These are phyloP conservation scores for Ogataea ramenticola DNA, from an alignment of 805 yeast genomes.

Conservation along the genomic window DNA sequence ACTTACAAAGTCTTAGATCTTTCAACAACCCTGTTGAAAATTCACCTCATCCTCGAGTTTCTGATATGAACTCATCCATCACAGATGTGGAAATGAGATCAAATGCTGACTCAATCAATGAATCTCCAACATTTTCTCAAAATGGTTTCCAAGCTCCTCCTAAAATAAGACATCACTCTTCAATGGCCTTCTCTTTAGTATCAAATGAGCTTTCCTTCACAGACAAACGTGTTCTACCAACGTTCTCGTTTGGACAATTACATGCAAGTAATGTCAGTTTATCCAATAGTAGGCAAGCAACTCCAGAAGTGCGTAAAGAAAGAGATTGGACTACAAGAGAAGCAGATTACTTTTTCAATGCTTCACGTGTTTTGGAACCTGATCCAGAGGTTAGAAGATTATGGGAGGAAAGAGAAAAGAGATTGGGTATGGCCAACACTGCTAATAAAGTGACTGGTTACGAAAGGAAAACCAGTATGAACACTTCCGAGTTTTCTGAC, in stretches of 20 bases:
- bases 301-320: constrained; percentile 1
- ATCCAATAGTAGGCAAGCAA: background rate
- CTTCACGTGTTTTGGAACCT: constrained; percentile 31
- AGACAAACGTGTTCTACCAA: constrained; percentile 18
- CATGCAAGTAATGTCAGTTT: background rate
- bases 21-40: background rate
- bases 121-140: no score
- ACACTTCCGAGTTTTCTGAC: no score
- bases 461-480: no score
- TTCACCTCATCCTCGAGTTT: no score
- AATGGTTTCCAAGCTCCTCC: no score
- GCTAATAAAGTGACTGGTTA: background rate
- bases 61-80: no score
- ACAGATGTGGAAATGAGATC: no score
- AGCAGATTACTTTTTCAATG: constrained; percentile 45
- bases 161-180: constrained; percentile 1
- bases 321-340: constrained; percentile 54
- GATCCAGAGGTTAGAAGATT: constrained; percentile 45
- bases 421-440: constrained; percentile 7
- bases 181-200: constrained; percentile 7
- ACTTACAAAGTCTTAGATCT: background rate
- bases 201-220: constrained; percentile 18
- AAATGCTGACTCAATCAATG: no score
- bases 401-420: constrained; percentile 41
- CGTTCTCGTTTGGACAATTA: constrained; percentile 8